These are phyloP conservation scores for Globisporangium lucens DNA, from an alignment of 352 stramenopile genomes.

Conservation along the genomic window DNA sequence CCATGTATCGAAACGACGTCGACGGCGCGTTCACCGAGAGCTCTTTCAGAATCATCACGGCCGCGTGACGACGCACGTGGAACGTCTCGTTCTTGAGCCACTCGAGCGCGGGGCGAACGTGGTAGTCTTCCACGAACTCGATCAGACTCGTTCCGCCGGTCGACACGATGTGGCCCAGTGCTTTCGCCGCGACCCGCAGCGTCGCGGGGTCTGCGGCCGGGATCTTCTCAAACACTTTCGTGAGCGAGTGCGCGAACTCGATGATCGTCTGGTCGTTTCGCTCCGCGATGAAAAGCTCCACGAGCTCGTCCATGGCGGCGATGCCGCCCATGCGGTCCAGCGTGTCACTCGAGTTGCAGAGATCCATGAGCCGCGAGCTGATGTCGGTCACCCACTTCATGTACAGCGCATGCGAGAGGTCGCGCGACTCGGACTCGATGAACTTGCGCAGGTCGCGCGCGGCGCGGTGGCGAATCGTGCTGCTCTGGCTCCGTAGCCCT, in stretches of 20 bases:
- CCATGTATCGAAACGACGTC: slow-evolving; percentile 85
- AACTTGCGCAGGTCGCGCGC: slow-evolving; percentile 75
- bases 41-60: slow-evolving; percentile 87
- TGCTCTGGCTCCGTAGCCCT: slow-evolving; percentile 65
- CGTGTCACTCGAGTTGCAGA: slow-evolving; percentile 78
- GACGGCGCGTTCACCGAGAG: slow-evolving; percentile 84
- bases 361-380: slow-evolving; percentile 74
- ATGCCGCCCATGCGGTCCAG: slow-evolving; percentile 83
- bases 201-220: slow-evolving; percentile 66
- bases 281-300: slow-evolving; percentile 87
- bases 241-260: slow-evolving; percentile 86
- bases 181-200: slow-evolving; percentile 72
- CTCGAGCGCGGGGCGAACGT: slow-evolving; percentile 82
- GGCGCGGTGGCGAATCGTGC: slow-evolving; percentile 54
- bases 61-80: slow-evolving; percentile 80
- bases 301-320: slow-evolving; percentile 86
- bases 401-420: slow-evolving; percentile 81
- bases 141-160: slow-evolving; percentile 84
- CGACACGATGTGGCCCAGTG: slow-evolving; percentile 85
- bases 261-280: slow-evolving; percentile 90
- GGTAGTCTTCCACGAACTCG: slow-evolving; percentile 88
- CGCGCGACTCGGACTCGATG: slow-evolving; percentile 85
- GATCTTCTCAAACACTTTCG: slow-evolving; percentile 87
- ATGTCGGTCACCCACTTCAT: slow-evolving; percentile 88
- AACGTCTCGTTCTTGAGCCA: slow-evolving; percentile 90